phyloP scores from a whole-genome alignment of 164 flowering plant genomes.

The Cinnamomum chago region DNA sequence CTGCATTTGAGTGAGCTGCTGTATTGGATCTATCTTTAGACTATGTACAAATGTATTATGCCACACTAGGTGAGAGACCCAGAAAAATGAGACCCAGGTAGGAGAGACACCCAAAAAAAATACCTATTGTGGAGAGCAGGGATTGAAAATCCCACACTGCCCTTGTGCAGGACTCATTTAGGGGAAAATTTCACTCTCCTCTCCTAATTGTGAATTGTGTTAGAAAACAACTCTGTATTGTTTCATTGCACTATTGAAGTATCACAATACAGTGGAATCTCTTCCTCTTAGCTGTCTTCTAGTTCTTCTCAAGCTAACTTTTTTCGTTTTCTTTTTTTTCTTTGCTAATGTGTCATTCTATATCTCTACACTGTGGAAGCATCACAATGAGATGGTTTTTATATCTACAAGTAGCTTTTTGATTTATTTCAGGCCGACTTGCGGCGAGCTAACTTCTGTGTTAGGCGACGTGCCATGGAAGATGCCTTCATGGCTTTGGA shows the following conservation, averaged over 20 bases:
- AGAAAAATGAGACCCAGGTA: too few species aligned
- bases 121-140: too few species aligned
- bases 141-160: too few species aligned
- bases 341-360: not conserved
- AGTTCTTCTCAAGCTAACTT: not conserved
- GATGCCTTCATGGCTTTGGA: conserved; percentile 93
- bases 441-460: conserved; percentile 72
- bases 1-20: too few species aligned
- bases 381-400: not conserved
- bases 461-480: conserved; percentile 91
- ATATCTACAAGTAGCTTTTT: conserved; percentile 1
- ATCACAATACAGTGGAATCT: not conserved
- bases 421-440: conserved; percentile 71
- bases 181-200: too few species aligned
- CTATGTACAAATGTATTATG: not conserved
- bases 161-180: too few species aligned
- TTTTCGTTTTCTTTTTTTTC: too few species aligned
- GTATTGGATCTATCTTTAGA: too few species aligned
- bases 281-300: not conserved
- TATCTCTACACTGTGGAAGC: not conserved
- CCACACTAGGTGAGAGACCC: not conserved
- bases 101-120: too few species aligned
- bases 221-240: too few species aligned
- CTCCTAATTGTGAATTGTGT: too few species aligned
- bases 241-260: not conserved